Base-by-base conservation (phyloP, 805 yeast genomes). In the Teunomyces atbi region DNA sequence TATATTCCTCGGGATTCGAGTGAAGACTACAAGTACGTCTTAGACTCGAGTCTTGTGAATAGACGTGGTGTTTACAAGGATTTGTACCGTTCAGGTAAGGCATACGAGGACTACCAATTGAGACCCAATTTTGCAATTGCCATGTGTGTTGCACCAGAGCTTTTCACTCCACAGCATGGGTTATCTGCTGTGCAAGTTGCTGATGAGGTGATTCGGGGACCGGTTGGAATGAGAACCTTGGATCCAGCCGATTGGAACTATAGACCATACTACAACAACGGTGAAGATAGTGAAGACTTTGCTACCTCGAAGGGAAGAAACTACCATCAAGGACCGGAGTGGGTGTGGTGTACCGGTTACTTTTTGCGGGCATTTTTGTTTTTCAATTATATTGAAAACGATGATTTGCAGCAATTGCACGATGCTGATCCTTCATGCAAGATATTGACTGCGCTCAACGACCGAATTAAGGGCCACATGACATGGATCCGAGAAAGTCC, bases 281-380 rank as follows among this genome's bases (percentile, higher is more conserved):
- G 89, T 41, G 85, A 79, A 34, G 98, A 92, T 58, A 81, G 79
- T 44, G 81, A 77, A 4, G 96, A 92, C 64, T 94, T 90, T 75
- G 89, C 95, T 0, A 90, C 97, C 0, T 77, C 97, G 2, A 89
- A 90, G 66, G 99, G 99, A 26, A 79, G 98, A 58, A 94, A 94
- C 68, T 92, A 92, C 64, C 99, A 92, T 65, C 98, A 92, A 68
- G 99, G 99, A 1, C 99, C 99, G 2, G 99, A 94, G 62, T 92
- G 99, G 99, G 86, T 88, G 28, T 92, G 97, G 97, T 79, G 83
- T 48, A 75, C 77, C 20, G 99, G 99, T 2, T 90, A 82, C 64
- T 92, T 89, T 61, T 67, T 94, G 54, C 78, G 97, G 52, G 96
- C 98, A 0, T 82, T 74, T 57, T 69, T 79, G 32, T 63, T 69